A percentile compares a stretch with the other conserved stretches of the same genome.
phyloP scores from a whole-genome alignment of 257 asterid genomes.

The Coffea canephora region DNA sequence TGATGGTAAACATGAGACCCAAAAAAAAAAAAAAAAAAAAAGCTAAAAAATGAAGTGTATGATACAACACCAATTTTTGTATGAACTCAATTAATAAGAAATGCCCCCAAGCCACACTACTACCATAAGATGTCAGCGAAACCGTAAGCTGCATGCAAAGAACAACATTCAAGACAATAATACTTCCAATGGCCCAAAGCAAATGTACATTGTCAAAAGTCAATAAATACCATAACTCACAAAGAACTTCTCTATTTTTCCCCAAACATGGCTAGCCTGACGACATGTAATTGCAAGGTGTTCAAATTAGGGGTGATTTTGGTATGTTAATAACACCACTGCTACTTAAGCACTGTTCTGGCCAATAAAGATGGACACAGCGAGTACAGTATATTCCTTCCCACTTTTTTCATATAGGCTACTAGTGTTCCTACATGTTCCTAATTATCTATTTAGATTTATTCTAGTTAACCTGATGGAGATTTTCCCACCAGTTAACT shows the following conservation, averaged over 20 bases:
- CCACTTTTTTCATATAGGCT: background rate
- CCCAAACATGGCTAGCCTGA: background rate
- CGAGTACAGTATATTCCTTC: background rate
- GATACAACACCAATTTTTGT: background rate
- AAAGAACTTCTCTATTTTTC: background rate
- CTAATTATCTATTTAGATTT: background rate
- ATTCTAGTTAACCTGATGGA: background rate
- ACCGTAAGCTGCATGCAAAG: background rate
- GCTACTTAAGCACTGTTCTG: background rate
- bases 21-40: background rate
- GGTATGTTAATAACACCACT: background rate
- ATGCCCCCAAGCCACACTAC: background rate
- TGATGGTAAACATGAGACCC: conserved; percentile 14
- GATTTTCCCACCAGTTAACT: background rate
- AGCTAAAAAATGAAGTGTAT: no score
- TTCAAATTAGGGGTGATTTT: background rate
- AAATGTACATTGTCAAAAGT: background rate
- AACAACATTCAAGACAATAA: background rate
- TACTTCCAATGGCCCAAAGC: background rate
- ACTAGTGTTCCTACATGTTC: background rate
- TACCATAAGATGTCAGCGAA: background rate
- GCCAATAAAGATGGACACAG: background rate
- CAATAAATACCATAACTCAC: background rate
- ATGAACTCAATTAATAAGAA: background rate
- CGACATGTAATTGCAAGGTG: background rate